Evolutionary conservation across 2,329 filamentous ascomycete genomes (phyloP).

Genomic region (Trichoderma sp.): DNA sequence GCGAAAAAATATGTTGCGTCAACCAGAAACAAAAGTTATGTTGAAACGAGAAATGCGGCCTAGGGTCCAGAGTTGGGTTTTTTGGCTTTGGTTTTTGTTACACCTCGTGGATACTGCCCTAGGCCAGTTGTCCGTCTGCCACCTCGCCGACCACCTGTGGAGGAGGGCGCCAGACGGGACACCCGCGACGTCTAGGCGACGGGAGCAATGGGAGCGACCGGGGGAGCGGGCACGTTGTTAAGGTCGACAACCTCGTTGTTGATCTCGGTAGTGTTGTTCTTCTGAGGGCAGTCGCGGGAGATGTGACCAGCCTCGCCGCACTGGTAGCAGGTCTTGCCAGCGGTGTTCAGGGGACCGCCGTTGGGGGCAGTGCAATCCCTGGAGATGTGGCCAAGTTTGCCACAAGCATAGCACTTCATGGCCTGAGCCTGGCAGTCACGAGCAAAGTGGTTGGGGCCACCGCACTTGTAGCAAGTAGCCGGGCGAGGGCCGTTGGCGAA

Average conservation of each 20-base stretch:
- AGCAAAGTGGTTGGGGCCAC: conserved; percentile 94
- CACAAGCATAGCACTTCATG: conserved; percentile 98
- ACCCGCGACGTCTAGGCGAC: conserved; percentile 36
- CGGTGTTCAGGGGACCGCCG: conserved; percentile 91
- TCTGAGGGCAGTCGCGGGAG: conserved; percentile 88
- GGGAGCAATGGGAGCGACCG: conserved; percentile 48
- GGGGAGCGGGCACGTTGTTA: conserved; percentile 43
- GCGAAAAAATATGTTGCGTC: conserved; percentile 8
- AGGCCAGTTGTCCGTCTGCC: conserved; percentile 17
- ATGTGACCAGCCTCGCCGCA: conserved; percentile 96
- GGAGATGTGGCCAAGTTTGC: conserved; percentile 92
- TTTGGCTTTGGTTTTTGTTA: neutral
- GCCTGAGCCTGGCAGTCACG: conserved; percentile 97
- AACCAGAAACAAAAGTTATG: conserved; percentile 3
- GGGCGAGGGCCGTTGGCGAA: conserved; percentile 70
- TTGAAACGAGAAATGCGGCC: neutral
- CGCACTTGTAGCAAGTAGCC: conserved; percentile 74
- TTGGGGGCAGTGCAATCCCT: conserved; percentile 95
- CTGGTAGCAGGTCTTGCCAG: conserved; percentile 98
- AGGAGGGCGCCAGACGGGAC: conserved; percentile 20
- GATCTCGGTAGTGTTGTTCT: conserved; percentile 57
- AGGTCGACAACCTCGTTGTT: conserved; percentile 48
- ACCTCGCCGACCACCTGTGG: neutral
- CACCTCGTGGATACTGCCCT: neutral
- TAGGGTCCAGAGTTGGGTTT: neutral